phyloP scores from a whole-genome alignment of 2,329 filamentous ascomycete genomes.

The Neurospora sp. region DNA sequence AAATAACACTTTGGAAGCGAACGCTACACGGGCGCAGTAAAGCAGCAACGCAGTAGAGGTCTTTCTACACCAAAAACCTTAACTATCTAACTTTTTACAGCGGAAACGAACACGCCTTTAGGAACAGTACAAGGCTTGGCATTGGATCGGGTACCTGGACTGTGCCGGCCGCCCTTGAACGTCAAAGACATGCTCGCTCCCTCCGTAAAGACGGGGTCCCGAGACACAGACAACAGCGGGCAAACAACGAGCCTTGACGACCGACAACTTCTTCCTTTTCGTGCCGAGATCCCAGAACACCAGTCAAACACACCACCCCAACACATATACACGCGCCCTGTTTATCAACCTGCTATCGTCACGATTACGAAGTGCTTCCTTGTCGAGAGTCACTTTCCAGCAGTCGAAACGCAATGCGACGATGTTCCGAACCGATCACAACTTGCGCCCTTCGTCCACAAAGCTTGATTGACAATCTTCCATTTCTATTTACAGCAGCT shows the following conservation, averaged over 20 bases:
- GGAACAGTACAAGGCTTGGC: neutral
- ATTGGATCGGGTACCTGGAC: neutral
- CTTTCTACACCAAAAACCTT: no score
- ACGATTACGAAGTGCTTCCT: neutral
- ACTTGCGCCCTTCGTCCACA: neutral
- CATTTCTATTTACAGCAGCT: neutral
- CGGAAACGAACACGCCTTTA: no score
- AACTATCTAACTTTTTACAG: no score
- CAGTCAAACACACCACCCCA: neutral
- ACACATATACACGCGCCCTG: neutral
- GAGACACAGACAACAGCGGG: neutral
- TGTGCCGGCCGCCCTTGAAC: neutral
- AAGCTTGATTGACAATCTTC: neutral
- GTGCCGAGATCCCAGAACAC: neutral
- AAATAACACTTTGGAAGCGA: no score
- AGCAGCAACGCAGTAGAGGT: no score
- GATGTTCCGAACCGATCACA: neutral
- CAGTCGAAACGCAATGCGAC: neutral
- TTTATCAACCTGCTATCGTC: neutral
- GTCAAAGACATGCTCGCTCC: neutral
- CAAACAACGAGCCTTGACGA: neutral
- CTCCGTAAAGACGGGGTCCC: neutral
- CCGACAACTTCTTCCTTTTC: neutral
- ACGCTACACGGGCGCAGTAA: no score
- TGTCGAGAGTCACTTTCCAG: neutral